Evolutionary conservation across 75 land plant species (phyloP), one percentile per base, ranked within the genome.

Genomic region (Cryptomeria japonica): DNA sequence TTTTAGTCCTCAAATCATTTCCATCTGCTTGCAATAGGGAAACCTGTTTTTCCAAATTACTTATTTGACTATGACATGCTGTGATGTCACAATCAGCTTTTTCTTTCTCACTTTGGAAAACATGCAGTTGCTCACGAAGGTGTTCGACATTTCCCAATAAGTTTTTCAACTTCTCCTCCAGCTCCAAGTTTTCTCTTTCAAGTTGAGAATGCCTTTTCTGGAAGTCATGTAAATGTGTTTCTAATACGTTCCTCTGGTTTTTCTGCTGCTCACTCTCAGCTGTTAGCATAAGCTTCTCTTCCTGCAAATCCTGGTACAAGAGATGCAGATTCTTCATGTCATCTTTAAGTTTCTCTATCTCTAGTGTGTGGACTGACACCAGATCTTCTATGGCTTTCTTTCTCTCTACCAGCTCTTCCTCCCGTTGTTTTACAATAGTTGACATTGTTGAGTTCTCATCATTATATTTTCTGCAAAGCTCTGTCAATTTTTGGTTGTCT

Each of bases 371-470:
- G 28, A 49, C 46, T 44, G 84, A 82, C 84, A 82, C 32, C 47
- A 82, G 12, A 82, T 42, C 42, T 82, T 82, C 84, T 28, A 46
- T 12, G 47, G 34, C 51, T 46, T 9, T 82, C 13, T 44, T 82
- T 82, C 34, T 82, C 32, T 82, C 32, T n/a, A 28, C 47, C 28
- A 82, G 84, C 53, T 46, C 51, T 31, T 44, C 84, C 51, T 82
- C 84, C 28, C 12, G 6, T 44, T 28, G 31, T 82, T 82, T 46
- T 44, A 49, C 32, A 82, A 82, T 82, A 44, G 46, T 82, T 82
- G 15, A n/a, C 84, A 82, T 82, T 82, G 84, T 41, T 82, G 46
- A 82, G 32, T 82, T 42, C 32, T 82, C 84, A 28, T 25, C 84
- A 47, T 82, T 13, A 9, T 44, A 42, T 28, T 82, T 46, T 82